phyloP scores from a whole-genome alignment of 345 rosid genomes.

The Dipteronia sinensis region DNA sequence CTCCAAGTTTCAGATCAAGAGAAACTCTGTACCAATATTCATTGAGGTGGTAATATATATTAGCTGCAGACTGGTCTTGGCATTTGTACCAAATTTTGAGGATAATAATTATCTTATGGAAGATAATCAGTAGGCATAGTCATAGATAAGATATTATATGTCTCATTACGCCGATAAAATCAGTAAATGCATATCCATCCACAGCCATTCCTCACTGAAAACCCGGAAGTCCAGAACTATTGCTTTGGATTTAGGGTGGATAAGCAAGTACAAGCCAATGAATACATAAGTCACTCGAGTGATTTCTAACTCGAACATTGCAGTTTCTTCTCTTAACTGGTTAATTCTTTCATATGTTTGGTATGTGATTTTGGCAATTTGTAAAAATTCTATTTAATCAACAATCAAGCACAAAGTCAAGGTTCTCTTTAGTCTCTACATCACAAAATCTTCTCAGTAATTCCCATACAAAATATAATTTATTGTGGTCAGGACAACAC shows the following conservation, averaged over 20 bases:
- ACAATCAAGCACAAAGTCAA: not conserved
- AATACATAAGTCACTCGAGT: too few species aligned
- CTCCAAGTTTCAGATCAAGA: not conserved
- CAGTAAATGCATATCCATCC: not conserved
- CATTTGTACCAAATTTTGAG: not conserved
- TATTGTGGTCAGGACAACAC: not conserved
- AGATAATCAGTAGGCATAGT: not conserved
- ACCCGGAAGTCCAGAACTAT: not conserved
- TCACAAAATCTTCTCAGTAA: not conserved
- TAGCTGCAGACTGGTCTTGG: too few species aligned
- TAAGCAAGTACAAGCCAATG: not conserved
- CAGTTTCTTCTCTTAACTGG: too few species aligned
- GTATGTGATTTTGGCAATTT: not conserved
- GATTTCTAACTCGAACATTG: too few species aligned
- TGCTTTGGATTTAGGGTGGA: not conserved
- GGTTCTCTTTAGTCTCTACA: not conserved
- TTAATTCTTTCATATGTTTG: too few species aligned
- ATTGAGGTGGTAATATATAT: not conserved
- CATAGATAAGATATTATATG: not conserved
- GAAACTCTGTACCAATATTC: not conserved
- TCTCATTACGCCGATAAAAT: not conserved
- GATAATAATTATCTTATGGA: not conserved
- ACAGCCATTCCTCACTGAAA: not conserved
- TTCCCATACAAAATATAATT: too few species aligned
- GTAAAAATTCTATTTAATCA: not conserved